A percentile compares a stretch with the other conserved stretches of the same genome.
Evolutionary conservation across 805 yeast genomes (phyloP).

Genomic region (Suhomyces sp.): DNA sequence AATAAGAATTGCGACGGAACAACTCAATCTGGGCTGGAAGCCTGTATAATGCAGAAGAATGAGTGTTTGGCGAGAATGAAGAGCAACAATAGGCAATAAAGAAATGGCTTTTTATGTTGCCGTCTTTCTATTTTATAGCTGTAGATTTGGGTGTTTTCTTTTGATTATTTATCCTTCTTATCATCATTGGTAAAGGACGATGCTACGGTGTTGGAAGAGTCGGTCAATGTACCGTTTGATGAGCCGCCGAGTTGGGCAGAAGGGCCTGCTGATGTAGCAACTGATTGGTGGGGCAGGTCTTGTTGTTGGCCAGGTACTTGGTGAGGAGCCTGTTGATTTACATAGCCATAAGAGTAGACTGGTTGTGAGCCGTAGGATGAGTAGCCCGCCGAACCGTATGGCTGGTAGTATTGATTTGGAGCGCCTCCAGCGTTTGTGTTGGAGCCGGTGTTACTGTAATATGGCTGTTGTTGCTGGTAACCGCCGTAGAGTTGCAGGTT

Average conservation of each 20-base stretch:
- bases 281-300: neutral
- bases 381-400: conserved; percentile 11
- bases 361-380: conserved; percentile 17
- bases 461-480: conserved; percentile 1
- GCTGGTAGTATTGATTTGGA: conserved; percentile 19
- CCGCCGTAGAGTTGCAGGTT: conserved; percentile 1
- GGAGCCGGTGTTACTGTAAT: conserved; percentile 7
- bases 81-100: neutral
- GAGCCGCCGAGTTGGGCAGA: neutral
- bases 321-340: conserved; percentile 1
- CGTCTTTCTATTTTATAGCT: neutral
- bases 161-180: conserved; percentile 1
- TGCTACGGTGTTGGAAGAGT: neutral
- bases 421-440: conserved; percentile 5
- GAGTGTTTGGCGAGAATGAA: neutral
- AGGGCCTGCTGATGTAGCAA: neutral
- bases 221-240: neutral
- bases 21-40: neutral
- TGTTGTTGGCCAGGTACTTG: conserved; percentile 3
- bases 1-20: neutral
- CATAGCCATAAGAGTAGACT: conserved; percentile 10
- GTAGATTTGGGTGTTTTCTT: neutral
- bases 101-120: neutral
- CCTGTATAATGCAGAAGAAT: neutral
- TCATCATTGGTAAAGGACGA: neutral